Base-by-base conservation (phyloP, 2,329 filamentous ascomycete genomes). In the Paramyrothecium sp. region DNA sequence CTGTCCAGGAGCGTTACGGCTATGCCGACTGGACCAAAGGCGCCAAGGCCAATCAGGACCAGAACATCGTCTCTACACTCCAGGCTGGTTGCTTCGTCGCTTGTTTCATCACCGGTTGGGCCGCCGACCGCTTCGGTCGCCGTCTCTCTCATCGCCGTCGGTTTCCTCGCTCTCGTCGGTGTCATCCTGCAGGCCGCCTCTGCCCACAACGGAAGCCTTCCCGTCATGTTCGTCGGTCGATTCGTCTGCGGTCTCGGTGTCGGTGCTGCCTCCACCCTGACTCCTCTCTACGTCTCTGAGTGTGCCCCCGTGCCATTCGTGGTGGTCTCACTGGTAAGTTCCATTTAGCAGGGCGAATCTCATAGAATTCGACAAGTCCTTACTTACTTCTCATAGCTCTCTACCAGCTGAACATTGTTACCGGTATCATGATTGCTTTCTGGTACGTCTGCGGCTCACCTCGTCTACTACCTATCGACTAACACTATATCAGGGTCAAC, bases 21-120 rank as follows among this genome's bases (percentile, higher is more conserved):
- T 77, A 75, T 51, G 62, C 61, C 23, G 20, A 66, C 59, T 61
- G 60, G 50, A 61, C 64, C 5, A 55, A 62, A 13, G 54, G 62
- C n/a, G 65, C 66, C 34, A 72, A 70, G 62, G 81, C 82, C 30
- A 80, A 86, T 62, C 74, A 89, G 51, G 81, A 81, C 51, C 84
- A 87, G 61, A 89, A 89, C 60, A 78, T 91, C 57, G 88, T 89
- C 26, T 89, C 86, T n/a, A 88, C 84, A 1, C 79, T 90, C 11
- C 87, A 90, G 71, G 87, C 82, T 47, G 88, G 88, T 53, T 88
- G 85, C 60, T 89, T 90, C 69, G 76, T 83, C 54, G 86, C 87
- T 38, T 85, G 85, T 58, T 77, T 90, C 60, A 60, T 83, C 55
- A 81, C 81, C 7, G 79, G 78, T 34, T 84, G 78, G 75, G 64